Base-by-base conservation (phyloP, 1,284 basidiomycete genomes). In the Xerocomus minutiporus region DNA sequence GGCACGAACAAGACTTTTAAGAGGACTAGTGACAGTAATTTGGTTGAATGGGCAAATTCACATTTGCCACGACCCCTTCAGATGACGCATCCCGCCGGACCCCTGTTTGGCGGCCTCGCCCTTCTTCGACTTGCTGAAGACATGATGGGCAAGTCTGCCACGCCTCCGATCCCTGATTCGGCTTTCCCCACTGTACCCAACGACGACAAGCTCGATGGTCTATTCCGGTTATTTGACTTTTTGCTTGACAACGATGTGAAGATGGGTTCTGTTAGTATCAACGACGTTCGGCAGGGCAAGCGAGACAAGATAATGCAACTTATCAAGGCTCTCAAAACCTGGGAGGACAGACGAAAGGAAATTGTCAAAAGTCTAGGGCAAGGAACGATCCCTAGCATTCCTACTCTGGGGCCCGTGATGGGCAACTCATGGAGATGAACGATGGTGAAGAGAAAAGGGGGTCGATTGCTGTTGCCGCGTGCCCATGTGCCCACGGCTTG, bases 201-300 rank as follows among this genome's bases (percentile, higher is more conserved):
- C 52, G 88, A 92, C 61, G 88, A 91, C 59, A 88, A 84, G 61
- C 75, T 95, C n/a, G 91, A 94, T 48, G 92, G 92, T 13, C 76
- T 96, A 39, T 93, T 96, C 75, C 80, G 83, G 54, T 75, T 94
- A 55, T 93, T 93, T 71, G 92, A 95, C 70, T 92, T 91, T 68
- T 71, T 95, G 49, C 80, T 94, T 40, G 91, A 93, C 62, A 89
- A 91, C 57, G 91, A 91, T 51, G 83, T 95, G 53, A 88, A 88
- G 71, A 89, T 93, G 75, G 92, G 88, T 9, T 83, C 80, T 57
- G 86, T 95, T 32, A 93, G 89, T 62, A 93, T 96, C 71, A 94
- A 94, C 65, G 93, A 96, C 69, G 78, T 97, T 42, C 77, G 89
- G 50, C 80, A 82, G 56, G 91, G 88, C 38, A 89, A 88, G 66